Evolutionary conservation across 2,329 filamentous ascomycete genomes (phyloP).

Genomic region (Fusarium multiceps): DNA sequence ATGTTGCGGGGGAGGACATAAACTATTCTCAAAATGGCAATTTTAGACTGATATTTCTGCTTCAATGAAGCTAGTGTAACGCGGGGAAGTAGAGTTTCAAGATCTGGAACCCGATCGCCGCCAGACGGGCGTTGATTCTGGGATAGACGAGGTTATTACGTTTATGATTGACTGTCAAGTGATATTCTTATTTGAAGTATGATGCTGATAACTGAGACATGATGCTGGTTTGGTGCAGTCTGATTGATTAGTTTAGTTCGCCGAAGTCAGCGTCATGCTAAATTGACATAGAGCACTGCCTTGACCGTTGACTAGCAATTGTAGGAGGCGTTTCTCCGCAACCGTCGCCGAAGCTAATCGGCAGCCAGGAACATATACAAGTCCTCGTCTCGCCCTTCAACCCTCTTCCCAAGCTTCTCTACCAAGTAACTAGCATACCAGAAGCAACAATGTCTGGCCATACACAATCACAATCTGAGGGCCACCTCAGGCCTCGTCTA

Average conservation of each 20-base stretch:
- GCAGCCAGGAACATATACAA: conserved; percentile 3
- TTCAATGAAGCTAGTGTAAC: neutral
- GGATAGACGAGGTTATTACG: neutral
- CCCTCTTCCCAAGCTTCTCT: neutral
- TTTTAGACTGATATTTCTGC: conserved; percentile 29
- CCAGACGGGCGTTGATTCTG: neutral
- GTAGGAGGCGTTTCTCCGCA: neutral
- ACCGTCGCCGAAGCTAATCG: neutral
- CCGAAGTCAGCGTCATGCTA: neutral
- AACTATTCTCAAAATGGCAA: conserved; percentile 17
- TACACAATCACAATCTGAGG: conserved; percentile 26
- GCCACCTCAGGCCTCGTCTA: conserved; percentile 52
- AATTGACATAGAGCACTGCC: neutral
- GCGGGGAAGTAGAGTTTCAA: neutral
- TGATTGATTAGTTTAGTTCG: neutral
- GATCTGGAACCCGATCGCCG: neutral
- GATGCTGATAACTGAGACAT: neutral
- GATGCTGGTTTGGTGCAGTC: neutral
- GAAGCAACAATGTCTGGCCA: conserved; percentile 9
- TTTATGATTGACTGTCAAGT: neutral
- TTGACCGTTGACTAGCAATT: neutral
- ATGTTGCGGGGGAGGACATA: neutral
- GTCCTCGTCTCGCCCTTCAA: neutral
- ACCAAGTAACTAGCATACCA: neutral
- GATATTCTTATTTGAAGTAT: neutral